Conservation (phyloP, 2,329 filamentous ascomycete species). For the Beauveria australis region DNA sequence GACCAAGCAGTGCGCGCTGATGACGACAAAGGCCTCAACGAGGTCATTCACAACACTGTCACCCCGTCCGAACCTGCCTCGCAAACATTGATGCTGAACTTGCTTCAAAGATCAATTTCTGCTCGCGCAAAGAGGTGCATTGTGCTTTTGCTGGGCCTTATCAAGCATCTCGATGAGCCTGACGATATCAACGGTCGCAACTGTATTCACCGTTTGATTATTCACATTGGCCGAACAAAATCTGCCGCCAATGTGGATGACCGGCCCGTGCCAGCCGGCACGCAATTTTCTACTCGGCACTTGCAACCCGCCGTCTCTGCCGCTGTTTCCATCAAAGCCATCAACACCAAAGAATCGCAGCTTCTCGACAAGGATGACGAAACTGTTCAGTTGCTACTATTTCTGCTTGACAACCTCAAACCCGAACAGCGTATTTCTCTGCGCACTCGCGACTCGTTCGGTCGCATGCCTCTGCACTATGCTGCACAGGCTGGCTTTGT, state of each 20-base stretch:
- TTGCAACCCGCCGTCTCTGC: slow-evolving; percentile 72
- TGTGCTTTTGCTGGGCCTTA: slow-evolving; percentile 56
- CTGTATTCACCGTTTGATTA: slow-evolving; percentile 84
- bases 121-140: slow-evolving; percentile 62
- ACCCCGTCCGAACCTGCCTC: slow-evolving; percentile 31
- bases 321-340: slow-evolving; percentile 47
- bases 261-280: slow-evolving; percentile 39
- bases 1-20: slow-evolving; percentile 66
- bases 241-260: slow-evolving; percentile 40
- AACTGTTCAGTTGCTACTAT: slow-evolving; percentile 58
- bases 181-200: slow-evolving; percentile 94
- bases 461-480: slow-evolving; percentile 82
- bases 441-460: slow-evolving; percentile 64
- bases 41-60: slow-evolving; percentile 50
- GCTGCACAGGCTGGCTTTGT: slow-evolving; percentile 92
- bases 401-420: slow-evolving; percentile 59
- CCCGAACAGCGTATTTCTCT: slow-evolving; percentile 61
- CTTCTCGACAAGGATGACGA: slow-evolving; percentile 63
- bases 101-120: slow-evolving; percentile 70
- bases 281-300: slow-evolving; percentile 58
- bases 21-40: slow-evolving; percentile 47
- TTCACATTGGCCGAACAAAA: slow-evolving; percentile 78
- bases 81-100: slow-evolving; percentile 66
- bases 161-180: slow-evolving; percentile 70
- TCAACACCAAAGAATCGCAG: slow-evolving; percentile 59